phyloP scores from a whole-genome alignment of 78 protist species.

The Parvularia atlantis region DNA sequence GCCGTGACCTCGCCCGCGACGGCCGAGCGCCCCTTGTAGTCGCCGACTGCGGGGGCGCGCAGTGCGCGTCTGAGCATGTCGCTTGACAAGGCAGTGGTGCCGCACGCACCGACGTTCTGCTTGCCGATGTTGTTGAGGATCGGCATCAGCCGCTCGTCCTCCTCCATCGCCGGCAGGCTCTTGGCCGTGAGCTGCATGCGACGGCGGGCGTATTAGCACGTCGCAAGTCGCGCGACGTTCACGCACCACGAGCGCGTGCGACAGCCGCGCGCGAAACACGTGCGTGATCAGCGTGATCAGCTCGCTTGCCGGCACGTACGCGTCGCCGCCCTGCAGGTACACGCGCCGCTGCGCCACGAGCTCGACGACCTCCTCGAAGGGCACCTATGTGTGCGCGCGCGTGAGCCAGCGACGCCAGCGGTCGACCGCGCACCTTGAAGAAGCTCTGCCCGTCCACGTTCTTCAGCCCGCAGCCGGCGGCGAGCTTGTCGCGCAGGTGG shows the following conservation, averaged over 20 bases:
- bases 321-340: neutral
- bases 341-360: neutral
- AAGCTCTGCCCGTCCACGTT: too few relatives aligned
- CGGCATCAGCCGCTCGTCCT: neutral
- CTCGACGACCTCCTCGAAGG: neutral
- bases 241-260: neutral
- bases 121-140: neutral
- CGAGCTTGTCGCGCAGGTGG: too few relatives aligned
- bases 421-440: too few relatives aligned
- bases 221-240: too few relatives aligned
- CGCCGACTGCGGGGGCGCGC: too few relatives aligned
- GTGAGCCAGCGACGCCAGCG: too few relatives aligned
- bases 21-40: too few relatives aligned
- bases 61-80: too few relatives aligned
- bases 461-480: too few relatives aligned
- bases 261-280: neutral
- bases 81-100: neutral
- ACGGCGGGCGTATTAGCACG: too few relatives aligned
- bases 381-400: neutral
- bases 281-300: neutral
- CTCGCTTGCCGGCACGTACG: neutral
- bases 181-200: too few relatives aligned
- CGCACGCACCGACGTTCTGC: neutral
- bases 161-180: neutral
- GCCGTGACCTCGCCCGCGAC: neutral